Base-by-base conservation (phyloP, 371 early-diverging fungal species). In the Mucor racemosus region DNA sequence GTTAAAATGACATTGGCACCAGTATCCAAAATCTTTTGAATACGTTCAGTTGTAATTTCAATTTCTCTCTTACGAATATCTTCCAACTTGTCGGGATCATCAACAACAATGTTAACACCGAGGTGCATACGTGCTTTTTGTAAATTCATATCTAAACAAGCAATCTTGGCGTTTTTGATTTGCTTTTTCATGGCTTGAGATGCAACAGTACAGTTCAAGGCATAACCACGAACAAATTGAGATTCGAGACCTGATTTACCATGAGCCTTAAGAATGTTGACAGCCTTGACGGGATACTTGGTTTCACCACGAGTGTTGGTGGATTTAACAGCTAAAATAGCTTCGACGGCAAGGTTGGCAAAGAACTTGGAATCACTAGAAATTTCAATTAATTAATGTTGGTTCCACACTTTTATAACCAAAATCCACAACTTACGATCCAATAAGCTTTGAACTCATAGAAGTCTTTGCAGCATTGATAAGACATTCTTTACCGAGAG, bases 71-170 rank as follows among this genome's bases (percentile, higher is more conserved):
- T 91, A 72, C 99, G 91, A 68, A 99, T 99, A 58, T 91, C 97
- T 83, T 99, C 99, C 46, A 99, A 87, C 79, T 98, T 91, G 68
- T 97, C 94, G 13, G 99, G 99, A 81, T 99, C 95, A 72, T 99
- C 99, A 56, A 99, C 92, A 36, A 96, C 92, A 75, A 99, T 97
- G 73, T 97, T 93, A 53, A 99, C 99, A 58, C 99, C 99, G 33
- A 99, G 79, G 76, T 96, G 95, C 97, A 99, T 95, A 73, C 99
- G 93, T n/a, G 96, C 95, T 87, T 98, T 99, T 82, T 97, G 96
- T 58, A 99, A 88, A 87, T 99, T 97, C 88, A 99, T 98, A 80
- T 99, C 99, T 57, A 99, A 80, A 78, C 97, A 98, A n/a, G 99
- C 96, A 80, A 99, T 98, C 86, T 97, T 97, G 57, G 99, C 97